These are phyloP conservation scores for Rasamsonia emersonii DNA, from an alignment of 2,329 filamentous ascomycete species.

Conservation along the genomic window DNA sequence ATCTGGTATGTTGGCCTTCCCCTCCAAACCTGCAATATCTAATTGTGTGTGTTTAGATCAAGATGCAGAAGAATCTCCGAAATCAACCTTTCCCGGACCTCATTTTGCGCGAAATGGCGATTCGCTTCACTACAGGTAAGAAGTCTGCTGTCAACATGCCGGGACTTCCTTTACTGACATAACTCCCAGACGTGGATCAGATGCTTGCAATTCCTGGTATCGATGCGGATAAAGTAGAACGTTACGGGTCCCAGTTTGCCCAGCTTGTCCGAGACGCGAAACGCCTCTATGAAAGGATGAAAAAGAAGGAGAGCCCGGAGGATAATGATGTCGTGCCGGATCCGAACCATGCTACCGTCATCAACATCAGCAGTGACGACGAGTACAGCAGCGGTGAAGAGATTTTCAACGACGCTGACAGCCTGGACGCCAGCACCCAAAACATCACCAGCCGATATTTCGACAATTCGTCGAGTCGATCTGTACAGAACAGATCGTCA, in stretches of 20 bases:
- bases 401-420: constrained; percentile 1
- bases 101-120: constrained; percentile 41
- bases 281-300: constrained; percentile 35
- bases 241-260: constrained; percentile 36
- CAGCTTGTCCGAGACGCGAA: constrained; percentile 33
- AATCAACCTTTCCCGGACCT: constrained; percentile 39
- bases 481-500: no score
- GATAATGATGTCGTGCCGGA: constrained; percentile 42
- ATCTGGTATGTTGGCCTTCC: constrained; percentile 25
- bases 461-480: constrained; percentile 1
- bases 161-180: constrained; percentile 9
- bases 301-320: constrained; percentile 31
- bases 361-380: constrained; percentile 36
- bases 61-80: constrained; percentile 36
- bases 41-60: constrained; percentile 23
- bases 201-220: constrained; percentile 34
- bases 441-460: neutral
- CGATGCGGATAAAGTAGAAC: constrained; percentile 36
- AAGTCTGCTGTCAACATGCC: neutral
- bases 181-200: constrained; percentile 25
- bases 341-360: constrained; percentile 38
- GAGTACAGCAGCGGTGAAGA: constrained; percentile 4
- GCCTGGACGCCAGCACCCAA: constrained; percentile 2
- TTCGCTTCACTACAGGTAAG: constrained; percentile 36
- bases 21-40: neutral